Percentiles rank a stretch among this genome's conserved stretches.
These are phyloP conservation scores for Turnera subulata DNA, from an alignment of 345 rosid species.

Conservation along the genomic window DNA sequence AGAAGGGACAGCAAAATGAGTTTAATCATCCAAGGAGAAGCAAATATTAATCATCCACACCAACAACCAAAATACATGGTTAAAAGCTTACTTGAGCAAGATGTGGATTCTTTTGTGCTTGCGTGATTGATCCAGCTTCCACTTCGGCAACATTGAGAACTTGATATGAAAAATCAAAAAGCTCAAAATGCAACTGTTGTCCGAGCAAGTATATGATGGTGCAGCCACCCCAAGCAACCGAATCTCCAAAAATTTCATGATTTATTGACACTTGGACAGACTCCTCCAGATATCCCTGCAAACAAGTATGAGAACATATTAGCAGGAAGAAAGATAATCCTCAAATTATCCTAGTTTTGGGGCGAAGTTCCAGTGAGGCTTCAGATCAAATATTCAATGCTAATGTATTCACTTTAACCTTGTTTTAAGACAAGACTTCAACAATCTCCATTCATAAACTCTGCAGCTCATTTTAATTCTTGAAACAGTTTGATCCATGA, in stretches of 20 bases:
- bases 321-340: too few species aligned
- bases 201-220: conserved; percentile 94
- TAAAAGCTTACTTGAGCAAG: conserved; percentile 49
- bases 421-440: not conserved
- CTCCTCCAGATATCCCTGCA: conserved; percentile 84
- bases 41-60: not conserved
- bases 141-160: conserved; percentile 95
- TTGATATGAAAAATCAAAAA: conserved; percentile 93
- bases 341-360: not conserved
- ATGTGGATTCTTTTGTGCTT: conserved; percentile 53
- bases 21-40: not conserved
- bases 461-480: not conserved
- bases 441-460: not conserved
- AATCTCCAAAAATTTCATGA: conserved; percentile 75
- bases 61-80: not conserved
- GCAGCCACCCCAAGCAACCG: conserved; percentile 98
- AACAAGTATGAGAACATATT: not conserved
- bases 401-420: too few species aligned
- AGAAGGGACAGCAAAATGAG: too few species aligned
- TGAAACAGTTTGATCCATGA: not conserved
- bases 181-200: conserved; percentile 96
- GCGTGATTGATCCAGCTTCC: conserved; percentile 61
- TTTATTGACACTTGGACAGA: conserved; percentile 42
- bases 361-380: not conserved
- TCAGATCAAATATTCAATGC: not conserved